Evolutionary conservation across 495 filamentous ascomycete species (phyloP), one percentile per base, ranked within the genome.

Genomic region (Beverwykella pulmonaria): DNA sequence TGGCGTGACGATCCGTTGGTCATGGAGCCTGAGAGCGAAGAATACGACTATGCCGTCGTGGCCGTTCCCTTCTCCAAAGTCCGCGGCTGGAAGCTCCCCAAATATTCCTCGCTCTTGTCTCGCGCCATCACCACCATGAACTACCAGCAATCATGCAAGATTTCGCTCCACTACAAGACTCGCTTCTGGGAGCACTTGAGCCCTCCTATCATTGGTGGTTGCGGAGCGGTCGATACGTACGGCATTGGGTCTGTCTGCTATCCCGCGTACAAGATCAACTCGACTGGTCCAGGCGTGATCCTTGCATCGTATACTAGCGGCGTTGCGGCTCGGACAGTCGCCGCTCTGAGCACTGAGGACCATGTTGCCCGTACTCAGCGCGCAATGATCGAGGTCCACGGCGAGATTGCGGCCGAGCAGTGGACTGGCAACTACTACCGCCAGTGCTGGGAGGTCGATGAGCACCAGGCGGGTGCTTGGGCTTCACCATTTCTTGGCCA

Each of bases 101-200:
- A 68, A 2, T 84, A 82, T 61, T 79, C 80, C 0, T 80, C 79
- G 2, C 73, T 83, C 4, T 75, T 90, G 32, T 73, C 76, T 61
- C 82, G 85, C 29, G 88, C 88, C 1, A 89, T 90, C 71, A 70
- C 73, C n/a, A 79, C 81, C 10, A 69, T 90, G 63, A 81, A 80
- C 22, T 90, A 89, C 74, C 63, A 67, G 1, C 75, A 79, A 0
- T 81, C 84, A 17, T 90, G 88, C 79, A 90, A 90, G 67, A 73
- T 90, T 0, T 81, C 87, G 0, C 79, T 90, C 2, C 85, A 86
- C 46, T 90, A 85, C 74, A 73, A 78, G 61, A 82, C 83, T 0
- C 82, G 88, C 3, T 90, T 90, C 81, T 90, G 88, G 88, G 88
- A 90, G 63, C 82, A 88, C 46, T 77, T 82, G 59, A 69, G 75